Base-by-base conservation (phyloP, 306 rosid genomes). In the Alnus rubra region DNA sequence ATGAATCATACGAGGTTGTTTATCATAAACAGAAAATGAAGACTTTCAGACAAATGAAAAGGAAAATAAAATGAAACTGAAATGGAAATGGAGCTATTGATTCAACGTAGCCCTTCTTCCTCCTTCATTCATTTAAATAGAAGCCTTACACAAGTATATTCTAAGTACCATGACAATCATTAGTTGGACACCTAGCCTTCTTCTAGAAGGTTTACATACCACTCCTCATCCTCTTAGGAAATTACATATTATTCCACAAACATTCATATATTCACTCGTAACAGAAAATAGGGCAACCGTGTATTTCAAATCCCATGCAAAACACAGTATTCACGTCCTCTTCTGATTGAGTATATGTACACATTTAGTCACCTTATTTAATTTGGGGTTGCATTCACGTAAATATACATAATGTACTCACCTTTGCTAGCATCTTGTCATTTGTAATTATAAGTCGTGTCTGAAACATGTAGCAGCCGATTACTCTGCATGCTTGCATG, bases 401-500 rank as follows among this genome's bases (percentile, higher is more conserved):
- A 23, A 42, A 42, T 42, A 5, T 42, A 42, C 45, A 42, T 42
- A 42, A 42, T 42, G 7, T 5, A 42, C 45, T 60, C 67, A 60
- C 28, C 39, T 60, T 60, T 60, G 67, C 67, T 23, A 28, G 67
- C 67, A 11, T 60, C 39, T 60, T 11, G 67, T 60, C 69, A 30
- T 63, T 33, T 35, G 48, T 39, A 18, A 42, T 67, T 18, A 10
- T 42, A 11, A 67, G 72, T 42, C 51, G 18, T 65, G 45, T 10
- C 59, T 79, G 59, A 71, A 33, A 18, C 28, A 60, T 16, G n/a
- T 42, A 8, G 19, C 59, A 28, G 30, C 42, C 63, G 23, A 9
- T 54, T 30, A 48, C 73, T 67, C 47, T 18, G 18, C n/a, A n/a
- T n/a, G n/a, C 45, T 79, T 71, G 28, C 19, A 59, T 73, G 47